phyloP scores from a whole-genome alignment of 1,284 basidiomycete species.

The Laetiporus sulphureus region DNA sequence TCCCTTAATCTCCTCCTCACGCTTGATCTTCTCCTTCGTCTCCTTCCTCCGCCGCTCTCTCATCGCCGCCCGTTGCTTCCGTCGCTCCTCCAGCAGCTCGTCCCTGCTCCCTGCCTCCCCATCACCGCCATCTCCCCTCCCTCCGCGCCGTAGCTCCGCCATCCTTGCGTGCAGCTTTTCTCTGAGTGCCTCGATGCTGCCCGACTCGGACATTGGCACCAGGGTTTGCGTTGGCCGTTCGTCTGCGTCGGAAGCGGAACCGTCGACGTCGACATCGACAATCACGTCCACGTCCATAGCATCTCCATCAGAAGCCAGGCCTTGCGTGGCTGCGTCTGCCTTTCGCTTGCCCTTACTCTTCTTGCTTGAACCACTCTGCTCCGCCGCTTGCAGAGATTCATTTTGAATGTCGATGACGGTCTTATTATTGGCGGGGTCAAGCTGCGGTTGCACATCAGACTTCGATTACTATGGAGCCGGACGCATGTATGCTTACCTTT shows the following conservation, averaged over 20 bases:
- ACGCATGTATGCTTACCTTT: conserved; percentile 48
- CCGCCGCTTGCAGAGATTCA: conserved; percentile 33
- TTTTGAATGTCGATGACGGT: conserved; percentile 73
- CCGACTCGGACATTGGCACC: conserved; percentile 63
- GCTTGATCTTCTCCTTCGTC: conserved; percentile 72
- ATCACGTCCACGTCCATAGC: conserved; percentile 28
- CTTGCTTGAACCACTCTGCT: conserved; percentile 15
- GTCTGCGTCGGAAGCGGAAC: conserved; percentile 23
- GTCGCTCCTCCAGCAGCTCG: conserved; percentile 74
- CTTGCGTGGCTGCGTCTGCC: conserved; percentile 31
- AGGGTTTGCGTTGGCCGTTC: no score
- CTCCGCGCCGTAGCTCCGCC: conserved; percentile 55
- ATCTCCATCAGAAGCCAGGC: conserved; percentile 25
- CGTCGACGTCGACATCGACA: conserved; percentile 22
- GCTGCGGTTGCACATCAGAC: conserved; percentile 38
- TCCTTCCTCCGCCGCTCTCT: conserved; percentile 79
- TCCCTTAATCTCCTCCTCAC: conserved; percentile 44
- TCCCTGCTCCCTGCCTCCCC: conserved; percentile 61
- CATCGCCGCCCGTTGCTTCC: conserved; percentile 71
- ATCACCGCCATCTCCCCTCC: conserved; percentile 21
- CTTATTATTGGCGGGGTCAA: conserved; percentile 86
- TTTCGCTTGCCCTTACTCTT: conserved; percentile 45
- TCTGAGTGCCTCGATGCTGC: conserved; percentile 66
- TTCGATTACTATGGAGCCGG: not conserved
- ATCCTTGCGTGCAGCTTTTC: conserved; percentile 78